phyloP scores from a whole-genome alignment of 2,329 filamentous ascomycete species.

The Aspergillus flavus region DNA sequence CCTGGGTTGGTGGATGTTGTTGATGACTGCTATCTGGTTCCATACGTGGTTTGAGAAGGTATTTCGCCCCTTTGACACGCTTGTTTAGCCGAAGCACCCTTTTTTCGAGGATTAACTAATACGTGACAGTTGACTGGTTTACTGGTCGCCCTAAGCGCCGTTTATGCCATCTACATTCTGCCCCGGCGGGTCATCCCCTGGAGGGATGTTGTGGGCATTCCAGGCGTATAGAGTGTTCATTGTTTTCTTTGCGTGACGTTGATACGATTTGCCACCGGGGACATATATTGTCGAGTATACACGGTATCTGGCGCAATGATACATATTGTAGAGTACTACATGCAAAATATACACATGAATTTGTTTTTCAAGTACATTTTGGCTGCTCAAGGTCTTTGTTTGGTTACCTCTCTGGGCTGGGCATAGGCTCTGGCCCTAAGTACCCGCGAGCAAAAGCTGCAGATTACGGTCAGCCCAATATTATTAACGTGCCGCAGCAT shows the following conservation, averaged over 20 bases:
- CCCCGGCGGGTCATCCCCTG: constrained; percentile 49
- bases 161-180: constrained; percentile 56
- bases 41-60: constrained; percentile 99
- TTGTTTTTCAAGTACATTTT: neutral
- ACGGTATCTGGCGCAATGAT: neutral
- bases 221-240: constrained; percentile 34
- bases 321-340: neutral
- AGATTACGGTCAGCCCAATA: neutral
- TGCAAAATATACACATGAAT: constrained; percentile 2
- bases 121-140: constrained; percentile 51
- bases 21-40: constrained; percentile 98
- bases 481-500: neutral
- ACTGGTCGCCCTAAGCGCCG: constrained; percentile 49
- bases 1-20: constrained; percentile 88
- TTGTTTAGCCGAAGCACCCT: constrained; percentile 22
- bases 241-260: constrained; percentile 8
- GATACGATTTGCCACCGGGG: constrained; percentile 1
- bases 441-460: constrained; percentile 40
- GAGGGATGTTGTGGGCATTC: constrained; percentile 50
- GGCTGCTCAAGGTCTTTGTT: neutral
- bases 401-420: neutral
- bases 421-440: constrained; percentile 37
- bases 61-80: constrained; percentile 12
- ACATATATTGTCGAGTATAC: neutral
- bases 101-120: constrained; percentile 12